Evolutionary conservation across 495 filamentous ascomycete genomes (phyloP), one percentile per base, ranked within the genome.

Genomic region (Lasiosphaeria miniovina): DNA sequence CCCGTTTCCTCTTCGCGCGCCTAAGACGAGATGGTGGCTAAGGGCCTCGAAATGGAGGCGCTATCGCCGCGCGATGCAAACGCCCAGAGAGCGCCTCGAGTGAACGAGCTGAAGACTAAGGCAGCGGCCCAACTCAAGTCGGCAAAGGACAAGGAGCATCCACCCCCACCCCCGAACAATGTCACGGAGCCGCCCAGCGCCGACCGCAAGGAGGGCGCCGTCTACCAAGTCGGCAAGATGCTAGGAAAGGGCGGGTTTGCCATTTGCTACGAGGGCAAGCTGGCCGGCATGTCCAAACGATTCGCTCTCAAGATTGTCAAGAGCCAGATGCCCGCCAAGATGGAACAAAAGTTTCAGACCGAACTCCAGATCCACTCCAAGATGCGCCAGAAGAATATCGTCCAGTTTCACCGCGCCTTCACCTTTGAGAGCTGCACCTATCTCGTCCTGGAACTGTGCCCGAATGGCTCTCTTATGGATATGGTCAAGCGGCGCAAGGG

Each of bases 281-380:
- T 90, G 46, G 72, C 81, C 31, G 82, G 84, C 6, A 84, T 83
- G 49, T 82, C 78, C 60, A 85, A 86, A 54, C 80, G 85, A 43
- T 91, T 86, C 64, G 92, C 92, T 2, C 82, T 96, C 73, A 96
- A 96, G 78, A 91, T 96, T 64, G 92, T 96, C 36, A 90, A 86
- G 74, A 88, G 90, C 54, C 84, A 91, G 62, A 96, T 96, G 91
- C 83, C 85, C 15, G 78, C 86, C 55, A 90, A 90, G 65, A 84
- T 84, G 80, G 82, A 90, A 64, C 90, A 96, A 64, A 98, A 98
- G 92, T 99, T 99, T 74, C 90, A 94, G 74, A 96, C 92, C 4
- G 95, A 99, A 69, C 82, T 99, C 1, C 92, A 97, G 71, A 96
- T 99, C 49, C 95, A 99, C 71, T 96, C 93, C 15, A 98, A 96